Evolutionary conservation across 2,329 filamentous ascomycete species (phyloP).

Genomic region (Fusarium floridanum): DNA sequence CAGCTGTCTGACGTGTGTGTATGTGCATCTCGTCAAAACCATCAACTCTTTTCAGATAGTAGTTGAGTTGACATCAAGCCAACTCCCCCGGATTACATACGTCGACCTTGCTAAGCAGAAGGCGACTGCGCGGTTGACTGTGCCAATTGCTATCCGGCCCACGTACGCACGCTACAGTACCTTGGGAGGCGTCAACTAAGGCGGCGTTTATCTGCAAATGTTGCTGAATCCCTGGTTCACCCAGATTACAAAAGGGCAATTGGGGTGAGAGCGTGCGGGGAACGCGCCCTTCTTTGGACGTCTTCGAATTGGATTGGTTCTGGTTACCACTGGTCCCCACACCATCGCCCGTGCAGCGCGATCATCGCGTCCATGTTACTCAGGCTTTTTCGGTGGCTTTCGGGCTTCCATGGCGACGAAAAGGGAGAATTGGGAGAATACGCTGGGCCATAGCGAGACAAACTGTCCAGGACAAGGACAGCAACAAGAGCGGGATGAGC

Average conservation of each 20-base stretch:
- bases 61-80: not conserved
- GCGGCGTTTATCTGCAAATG: not conserved
- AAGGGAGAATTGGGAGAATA: not conserved
- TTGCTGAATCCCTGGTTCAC: constrained; percentile 12
- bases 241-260: constrained; percentile 15
- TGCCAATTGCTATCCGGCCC: not conserved
- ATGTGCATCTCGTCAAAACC: not conserved
- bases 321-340: constrained; percentile 8
- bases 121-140: not conserved
- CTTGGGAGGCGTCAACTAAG: not conserved
- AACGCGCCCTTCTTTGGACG: constrained; percentile 10
- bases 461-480: not conserved
- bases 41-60: not conserved
- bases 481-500: not conserved
- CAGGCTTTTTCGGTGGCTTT: not conserved
- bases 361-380: not conserved
- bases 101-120: not conserved
- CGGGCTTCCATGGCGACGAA: not conserved
- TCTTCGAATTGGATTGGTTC: constrained; percentile 14
- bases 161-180: not conserved
- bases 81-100: not conserved
- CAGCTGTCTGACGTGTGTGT: not conserved
- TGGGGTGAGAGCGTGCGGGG: constrained; percentile 38
- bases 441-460: not conserved
- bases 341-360: not conserved